These are phyloP conservation scores for Sordaria brevicollis DNA, from an alignment of 495 filamentous ascomycete species.

Conservation along the genomic window DNA sequence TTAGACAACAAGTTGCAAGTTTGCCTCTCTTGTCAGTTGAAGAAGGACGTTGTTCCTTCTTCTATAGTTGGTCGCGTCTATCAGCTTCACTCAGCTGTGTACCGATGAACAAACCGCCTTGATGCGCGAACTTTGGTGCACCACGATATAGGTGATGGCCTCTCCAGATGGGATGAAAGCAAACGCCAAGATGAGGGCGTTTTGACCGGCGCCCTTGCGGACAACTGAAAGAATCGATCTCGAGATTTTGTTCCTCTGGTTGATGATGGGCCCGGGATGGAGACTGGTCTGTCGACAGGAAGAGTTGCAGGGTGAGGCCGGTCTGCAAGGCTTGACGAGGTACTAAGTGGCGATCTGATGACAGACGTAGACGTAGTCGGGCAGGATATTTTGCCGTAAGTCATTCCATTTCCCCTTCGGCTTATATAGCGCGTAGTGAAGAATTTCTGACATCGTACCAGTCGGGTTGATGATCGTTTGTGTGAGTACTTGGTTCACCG, in stretches of 20 bases:
- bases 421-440: not conserved
- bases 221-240: not conserved
- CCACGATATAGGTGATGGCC: not conserved
- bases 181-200: not conserved
- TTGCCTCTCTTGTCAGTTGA: not conserved
- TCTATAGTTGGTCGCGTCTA: not conserved
- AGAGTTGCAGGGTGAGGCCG: not conserved
- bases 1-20: not conserved
- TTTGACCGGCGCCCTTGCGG: not conserved
- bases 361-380: not conserved
- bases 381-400: not conserved
- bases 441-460: not conserved
- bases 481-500: not conserved
- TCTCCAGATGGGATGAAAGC: not conserved
- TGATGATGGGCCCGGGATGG: not conserved
- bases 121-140: not conserved
- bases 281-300: not conserved
- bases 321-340: not conserved
- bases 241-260: not conserved
- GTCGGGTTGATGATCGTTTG: not conserved
- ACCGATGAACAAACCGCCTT: not conserved
- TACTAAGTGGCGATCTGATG: not conserved
- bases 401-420: not conserved
- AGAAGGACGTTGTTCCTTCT: not conserved
- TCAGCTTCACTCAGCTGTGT: not conserved